Base-by-base conservation (phyloP, 306 rosid species). In the Vigna nakashimae region DNA sequence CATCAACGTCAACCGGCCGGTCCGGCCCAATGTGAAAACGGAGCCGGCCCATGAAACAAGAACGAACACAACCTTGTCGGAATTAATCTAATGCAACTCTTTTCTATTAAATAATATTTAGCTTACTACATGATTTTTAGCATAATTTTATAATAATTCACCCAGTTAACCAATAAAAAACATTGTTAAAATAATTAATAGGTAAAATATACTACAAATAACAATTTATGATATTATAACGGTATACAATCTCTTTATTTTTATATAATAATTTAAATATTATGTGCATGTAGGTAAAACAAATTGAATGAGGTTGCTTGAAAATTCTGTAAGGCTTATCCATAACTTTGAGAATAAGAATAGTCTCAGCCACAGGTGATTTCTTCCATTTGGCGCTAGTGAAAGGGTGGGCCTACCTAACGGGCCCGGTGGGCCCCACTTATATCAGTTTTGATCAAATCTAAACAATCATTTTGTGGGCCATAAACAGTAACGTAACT, bases 21-120 rank as follows among this genome's bases (percentile, higher is more conserved):
- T 6, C 26, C 63, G 14, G 76, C 69, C 76, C 62, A 78, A 42
- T 55, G 3, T 13, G 45, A 8, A 30, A 15, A 67, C 0, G 68
- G 69, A 28, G 82, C 82, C 82, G 76, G 69, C 82, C 70, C 82
- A 57, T 66, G 34, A 4, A 9, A 77, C 81, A 66, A 63, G 38
- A 55, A 76, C 5, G 17, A 18, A 36, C 40, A 34, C 40, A 34
- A 40, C 45, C 42, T 2, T 9, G 14, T 5, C 9, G 17, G 48
- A 50, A 18, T 2, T 15, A 70, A 40, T 70, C 77, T 0, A 9
- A 5, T 15, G 46, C 46, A 26, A 0, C 24, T 16, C 2, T 14
- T 11, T 43, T 43, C 4, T 11, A 43, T 9, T 43, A 9, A 43
- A 43, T 7, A 10, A 9, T 3, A 7, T 36, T 36, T 36, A 36